Evolutionary conservation across 805 yeast species (phyloP).

Genomic region (Babjeviella inositovora): DNA sequence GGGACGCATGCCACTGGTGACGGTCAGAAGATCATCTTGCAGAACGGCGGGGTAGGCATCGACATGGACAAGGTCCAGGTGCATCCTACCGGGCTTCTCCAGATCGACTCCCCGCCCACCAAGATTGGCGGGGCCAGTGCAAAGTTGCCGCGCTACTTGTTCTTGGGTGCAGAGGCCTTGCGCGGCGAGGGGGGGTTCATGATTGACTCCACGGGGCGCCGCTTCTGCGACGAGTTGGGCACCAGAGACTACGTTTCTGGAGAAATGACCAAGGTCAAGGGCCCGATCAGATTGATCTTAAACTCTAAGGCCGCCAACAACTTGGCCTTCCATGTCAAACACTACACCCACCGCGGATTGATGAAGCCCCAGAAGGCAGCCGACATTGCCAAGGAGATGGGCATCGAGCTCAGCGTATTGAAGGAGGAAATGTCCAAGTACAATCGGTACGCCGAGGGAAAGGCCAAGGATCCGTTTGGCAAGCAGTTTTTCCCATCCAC

Average conservation of each 20-base stretch:
- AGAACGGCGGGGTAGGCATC: slow-evolving; percentile 27
- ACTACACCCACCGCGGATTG: slow-evolving; percentile 36
- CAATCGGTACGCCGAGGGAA: slow-evolving; percentile 5
- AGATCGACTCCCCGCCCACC: slow-evolving; percentile 17
- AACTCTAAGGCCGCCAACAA: slow-evolving; percentile 25
- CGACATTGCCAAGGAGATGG: slow-evolving; percentile 13
- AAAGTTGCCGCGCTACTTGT: no score
- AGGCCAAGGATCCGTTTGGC: slow-evolving; percentile 13
- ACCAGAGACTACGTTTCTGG: slow-evolving; percentile 37
- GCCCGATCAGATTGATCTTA: slow-evolving; percentile 33
- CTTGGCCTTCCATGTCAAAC: slow-evolving; percentile 34
- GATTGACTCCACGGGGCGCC: slow-evolving; percentile 24
- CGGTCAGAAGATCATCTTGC: slow-evolving; percentile 32
- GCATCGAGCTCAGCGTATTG: slow-evolving; percentile 5
- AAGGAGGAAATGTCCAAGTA: slow-evolving; percentile 2
- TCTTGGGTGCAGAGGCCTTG: slow-evolving; percentile 42
- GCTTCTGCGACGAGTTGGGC: slow-evolving; percentile 36
- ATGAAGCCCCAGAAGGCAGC: slow-evolving; percentile 28
- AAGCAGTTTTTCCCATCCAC: slow-evolving; percentile 11
- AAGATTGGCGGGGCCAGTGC: no score
- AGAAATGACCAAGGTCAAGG: no score
- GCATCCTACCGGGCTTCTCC: slow-evolving; percentile 48
- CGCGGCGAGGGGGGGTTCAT: slow-evolving; percentile 46
- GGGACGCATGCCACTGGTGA: slow-evolving; percentile 43
- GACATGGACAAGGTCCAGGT: slow-evolving; percentile 47